Base-by-base conservation (phyloP, 257 asterid genomes). In the Apocynum venetum region DNA sequence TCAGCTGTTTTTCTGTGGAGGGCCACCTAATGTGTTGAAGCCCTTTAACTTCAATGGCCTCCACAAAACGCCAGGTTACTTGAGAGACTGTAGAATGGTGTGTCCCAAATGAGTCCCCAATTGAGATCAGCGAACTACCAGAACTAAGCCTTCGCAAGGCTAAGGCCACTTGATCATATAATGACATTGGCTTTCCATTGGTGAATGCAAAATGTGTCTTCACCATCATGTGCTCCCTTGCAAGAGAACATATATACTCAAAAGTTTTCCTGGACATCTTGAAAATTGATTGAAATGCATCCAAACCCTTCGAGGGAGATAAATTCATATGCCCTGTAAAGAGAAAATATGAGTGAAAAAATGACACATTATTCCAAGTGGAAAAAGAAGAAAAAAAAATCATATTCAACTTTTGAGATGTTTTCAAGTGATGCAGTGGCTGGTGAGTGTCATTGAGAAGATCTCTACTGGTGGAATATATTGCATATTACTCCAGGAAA, bases 61-160 rank as follows among this genome's bases (percentile, higher is more conserved):
- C 98, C 65, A 94, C 93, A 9, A 94, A 94, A 57, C 96, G 89
- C 97, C 98, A 93, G 0, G 98, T 91, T 80, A 91, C 96, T 79
- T 94, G 96, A 65, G 97, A 89, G 85, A 92, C 98, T 0, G 97
- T 93, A 0, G 97, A 92, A 60, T 92, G 98, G 82, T 91, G 91
- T 0, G 89, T 78, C 36, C 93, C 93, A 31, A 92, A 90, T 0
- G 90, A 85, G 35, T 91, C 94, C 0, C 98, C 98, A 13, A 93
- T 89, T 3, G 93, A 84, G 53, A 91, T 87, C 19, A 94, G 78
- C 0, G 98, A 92, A 72, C 87, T 86, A 4, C 98, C 98, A 0
- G 98, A 89, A 49, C 87, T 86, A 6, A 94, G 92, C 80, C 98
- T 83, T 47, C 86, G 72, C 31, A 95, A 82, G 9, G 97, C 96